A percentile compares a stretch with the other conserved stretches of the same genome.
These are phyloP conservation scores for Podaxis sp. DNA, from an alignment of 768 basidiomycete genomes.

Conservation along the genomic window DNA sequence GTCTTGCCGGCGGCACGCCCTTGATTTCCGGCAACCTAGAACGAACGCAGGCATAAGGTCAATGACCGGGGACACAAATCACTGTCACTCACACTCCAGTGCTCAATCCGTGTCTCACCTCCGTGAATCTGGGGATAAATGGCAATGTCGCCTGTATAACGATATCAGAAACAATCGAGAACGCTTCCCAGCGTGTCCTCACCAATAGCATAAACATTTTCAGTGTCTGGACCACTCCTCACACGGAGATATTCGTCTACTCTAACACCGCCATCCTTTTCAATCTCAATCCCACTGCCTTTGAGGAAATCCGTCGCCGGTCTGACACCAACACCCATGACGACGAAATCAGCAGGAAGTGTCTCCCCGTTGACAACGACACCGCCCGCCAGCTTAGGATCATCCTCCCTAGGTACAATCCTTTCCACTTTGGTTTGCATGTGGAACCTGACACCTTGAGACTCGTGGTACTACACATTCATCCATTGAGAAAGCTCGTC, in stretches of 20 bases:
- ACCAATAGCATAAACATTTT: conserved; percentile 71
- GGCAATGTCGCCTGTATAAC: conserved; percentile 66
- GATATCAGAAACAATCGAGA: neutral
- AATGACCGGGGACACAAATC: neutral
- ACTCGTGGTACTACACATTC: conserved; percentile 64
- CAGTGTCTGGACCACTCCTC: conserved; percentile 33
- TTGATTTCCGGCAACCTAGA: conserved; percentile 77
- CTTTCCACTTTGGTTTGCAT: conserved; percentile 66
- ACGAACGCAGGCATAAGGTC: neutral
- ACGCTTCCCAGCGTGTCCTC: conserved; percentile 11
- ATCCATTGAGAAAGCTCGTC: neutral
- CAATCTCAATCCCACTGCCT: conserved; percentile 61
- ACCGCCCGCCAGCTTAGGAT: conserved; percentile 52
- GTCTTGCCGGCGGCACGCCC: conserved; percentile 80
- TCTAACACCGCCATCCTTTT: conserved; percentile 71
- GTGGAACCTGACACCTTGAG: conserved; percentile 82
- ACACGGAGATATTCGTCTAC: conserved; percentile 76
- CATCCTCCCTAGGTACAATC: conserved; percentile 51
- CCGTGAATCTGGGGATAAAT: conserved; percentile 64
- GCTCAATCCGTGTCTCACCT: conserved; percentile 64
- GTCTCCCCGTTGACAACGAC: conserved; percentile 63
- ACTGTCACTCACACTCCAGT: conserved; percentile 70
- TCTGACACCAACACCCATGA: conserved; percentile 84
- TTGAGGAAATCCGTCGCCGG: conserved; percentile 81
- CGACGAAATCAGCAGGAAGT: conserved; percentile 69